Base-by-base conservation (phyloP, 257 asterid species). In the Fraxinus excelsior region DNA sequence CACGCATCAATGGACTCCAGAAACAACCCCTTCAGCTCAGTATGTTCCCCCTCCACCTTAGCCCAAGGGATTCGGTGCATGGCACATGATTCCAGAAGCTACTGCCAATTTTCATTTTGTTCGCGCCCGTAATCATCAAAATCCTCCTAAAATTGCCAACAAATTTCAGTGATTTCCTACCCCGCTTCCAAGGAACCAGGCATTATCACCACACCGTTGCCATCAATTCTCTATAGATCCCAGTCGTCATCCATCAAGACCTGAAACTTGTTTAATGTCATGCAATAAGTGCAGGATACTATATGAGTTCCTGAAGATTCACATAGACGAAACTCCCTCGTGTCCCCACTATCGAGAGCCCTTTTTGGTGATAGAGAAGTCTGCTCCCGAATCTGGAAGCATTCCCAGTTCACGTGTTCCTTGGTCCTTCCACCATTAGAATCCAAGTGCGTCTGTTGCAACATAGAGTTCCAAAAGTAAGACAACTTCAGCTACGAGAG, bases 211-310 rank as follows among this genome's bases (percentile, higher is more conserved):
- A 28, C 73, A 49, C 12, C 62, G 66, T 73, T 69, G 31, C 38
- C 37, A 29, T 18, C 74, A 72, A 74, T 70, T 28, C 80, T 56
- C 80, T 26, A 26, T 26, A 26, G 28, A 26, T 26, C 28, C 7
- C 40, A 34, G 37, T 34, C 1, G 9, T 7, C 40, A 35, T 35
- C 9, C 40, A 35, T 35, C 1, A 35, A 7, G 1, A 35, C 75
- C 86, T 10, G 78, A 71, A 29, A 81, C 91, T 31, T 92, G 88
- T 65, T 89, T 93, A 95, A 89, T 94, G 35, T 40, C 9, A 60
- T 92, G 97, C 84, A 74, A 34, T 19, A 60, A 70, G 32, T 93
- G 97, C 85, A 73, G 5, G 70, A 70, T 49, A 5, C 78, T 85
- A 37, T 7, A 51, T 29, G n/a, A n/a, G 84, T 91, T 82, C 69